phyloP scores from a whole-genome alignment of 805 yeast species.

The Yarrowia phangngaensis region DNA sequence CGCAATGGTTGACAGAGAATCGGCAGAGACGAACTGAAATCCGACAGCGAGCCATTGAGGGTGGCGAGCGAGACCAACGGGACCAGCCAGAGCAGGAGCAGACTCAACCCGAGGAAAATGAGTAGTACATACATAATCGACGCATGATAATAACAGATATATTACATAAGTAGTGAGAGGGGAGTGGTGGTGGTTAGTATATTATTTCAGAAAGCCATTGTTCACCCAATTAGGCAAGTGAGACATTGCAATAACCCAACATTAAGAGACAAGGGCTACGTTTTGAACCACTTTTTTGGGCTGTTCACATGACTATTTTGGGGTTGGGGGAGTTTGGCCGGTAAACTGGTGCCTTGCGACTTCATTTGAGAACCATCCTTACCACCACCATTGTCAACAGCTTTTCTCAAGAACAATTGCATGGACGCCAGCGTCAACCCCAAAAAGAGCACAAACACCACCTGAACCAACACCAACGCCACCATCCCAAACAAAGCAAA shows the following conservation, averaged over 20 bases:
- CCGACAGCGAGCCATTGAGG: slow-evolving; percentile 7
- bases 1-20: slow-evolving; percentile 22
- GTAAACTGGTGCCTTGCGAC: too few species aligned
- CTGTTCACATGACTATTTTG: too few species aligned
- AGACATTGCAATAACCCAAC: too few species aligned
- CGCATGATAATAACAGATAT: neutral
- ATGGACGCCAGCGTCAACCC: slow-evolving; percentile 19
- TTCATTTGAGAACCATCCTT: too few species aligned
- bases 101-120: slow-evolving; percentile 8
- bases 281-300: too few species aligned
- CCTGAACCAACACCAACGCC: slow-evolving; percentile 18
- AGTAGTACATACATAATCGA: slow-evolving; percentile 16
- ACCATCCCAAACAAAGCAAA: slow-evolving; percentile 13
- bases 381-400: too few species aligned
- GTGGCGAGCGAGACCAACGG: neutral
- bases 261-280: too few species aligned
- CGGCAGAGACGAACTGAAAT: slow-evolving; percentile 22
- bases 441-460: slow-evolving; percentile 10
- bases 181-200: too few species aligned
- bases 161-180: neutral
- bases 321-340: too few species aligned
- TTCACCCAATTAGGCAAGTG: too few species aligned
- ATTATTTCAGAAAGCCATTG: too few species aligned
- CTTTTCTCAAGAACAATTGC: slow-evolving; percentile 9
- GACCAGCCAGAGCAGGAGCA: neutral